Base-by-base conservation (phyloP, 208 protist genomes). In the Herpetomonas muscarum region DNA sequence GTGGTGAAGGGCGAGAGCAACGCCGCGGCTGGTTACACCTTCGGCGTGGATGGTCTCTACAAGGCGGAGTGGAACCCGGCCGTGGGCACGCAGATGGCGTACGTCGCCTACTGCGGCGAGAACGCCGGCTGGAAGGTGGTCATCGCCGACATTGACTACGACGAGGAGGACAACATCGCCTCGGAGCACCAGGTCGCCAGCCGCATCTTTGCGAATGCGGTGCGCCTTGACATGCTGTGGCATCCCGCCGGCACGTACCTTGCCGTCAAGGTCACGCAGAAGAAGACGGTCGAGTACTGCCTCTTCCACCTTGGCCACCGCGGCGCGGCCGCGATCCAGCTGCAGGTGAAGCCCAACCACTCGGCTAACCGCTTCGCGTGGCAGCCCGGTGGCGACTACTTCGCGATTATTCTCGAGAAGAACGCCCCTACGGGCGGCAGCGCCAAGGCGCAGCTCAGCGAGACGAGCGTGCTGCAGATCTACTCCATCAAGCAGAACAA, bases 11-110 rank as follows among this genome's bases (percentile, higher is more conserved):
- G 68, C 42, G 58, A 64, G 28, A 61, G 61, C 55, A 66, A 46
- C 7, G 65, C 64, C 21, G 46, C 68, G 12, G 29, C 39, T 7
- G 59, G 59, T 3, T 61, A 90, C 70, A 93, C 83, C n/a, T 90
- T 89, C 36, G 59, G 67, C 7, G 65, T 92, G 0, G 66, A 61
- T 12, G 85, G 85, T 0, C 76, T 95, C 21, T 87, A 87, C 73
- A 85, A 86, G 55, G 84, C 76, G 6, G 89, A 92, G 64, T 95
- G 89, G 86, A 92, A 90, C 72, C 89, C 89, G 2, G 71, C 65
- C 45, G 57, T 81, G 30, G 75, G 65, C 21, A 88, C 73, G 13
- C 89, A 93, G 69, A 85, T 95, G 49, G 89, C 83, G 21, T 76
- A 92, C 59, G 72, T 90, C 32, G 66, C 63, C 45, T 60, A 72